Evolutionary conservation across 2,329 filamentous ascomycete genomes (phyloP), one percentile per base, ranked within the genome.

Genomic region (Xylaria sp.): DNA sequence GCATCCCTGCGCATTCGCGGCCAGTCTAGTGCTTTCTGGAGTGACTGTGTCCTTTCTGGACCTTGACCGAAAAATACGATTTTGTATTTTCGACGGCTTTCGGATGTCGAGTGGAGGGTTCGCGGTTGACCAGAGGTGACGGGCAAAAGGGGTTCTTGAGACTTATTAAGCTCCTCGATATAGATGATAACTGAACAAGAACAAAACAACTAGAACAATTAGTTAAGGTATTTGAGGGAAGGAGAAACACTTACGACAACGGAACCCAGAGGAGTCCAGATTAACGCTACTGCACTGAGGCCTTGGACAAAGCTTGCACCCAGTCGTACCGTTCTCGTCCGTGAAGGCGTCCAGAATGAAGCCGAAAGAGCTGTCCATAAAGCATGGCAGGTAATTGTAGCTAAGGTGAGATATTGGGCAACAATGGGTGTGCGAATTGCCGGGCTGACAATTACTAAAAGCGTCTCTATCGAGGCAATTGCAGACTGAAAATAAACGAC

Each of bases 51-150:
- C 4, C 63, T 66, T 22, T 66, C 15, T 2, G n/a, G 5, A 3
- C 63, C 31, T 20, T 62, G 39, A 13, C 64, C 64, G 17, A 66
- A 44, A 20, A 66, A 62, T 22, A 66, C 15, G 15, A 66, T 39
- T 33, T 59, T 62, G n/a, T 66, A 66, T 27, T 22, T 61, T 29
- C 17, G 42, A 15, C 51, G 15, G 11, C 17, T 38, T 17, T 58
- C 22, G 20, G 33, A 17, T 29, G 61, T 27, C 4, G 38, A 49
- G 15, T 29, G 29, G n/a, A 22, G 13, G 36, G 27, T 25, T 49
- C 25, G 63, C 2, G 17, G 31, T 6, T 20, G 44, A 17, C 7
- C 2, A 9, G 58, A 53, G 45, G 45, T 9, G 11, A 57, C 51
- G 11, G 45, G 27, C 45, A 60, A 53, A 33, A 61, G 31, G 22